Evolutionary conservation across 139 green algal genomes (phyloP).

Genomic region (Chlamydomonas sp.): DNA sequence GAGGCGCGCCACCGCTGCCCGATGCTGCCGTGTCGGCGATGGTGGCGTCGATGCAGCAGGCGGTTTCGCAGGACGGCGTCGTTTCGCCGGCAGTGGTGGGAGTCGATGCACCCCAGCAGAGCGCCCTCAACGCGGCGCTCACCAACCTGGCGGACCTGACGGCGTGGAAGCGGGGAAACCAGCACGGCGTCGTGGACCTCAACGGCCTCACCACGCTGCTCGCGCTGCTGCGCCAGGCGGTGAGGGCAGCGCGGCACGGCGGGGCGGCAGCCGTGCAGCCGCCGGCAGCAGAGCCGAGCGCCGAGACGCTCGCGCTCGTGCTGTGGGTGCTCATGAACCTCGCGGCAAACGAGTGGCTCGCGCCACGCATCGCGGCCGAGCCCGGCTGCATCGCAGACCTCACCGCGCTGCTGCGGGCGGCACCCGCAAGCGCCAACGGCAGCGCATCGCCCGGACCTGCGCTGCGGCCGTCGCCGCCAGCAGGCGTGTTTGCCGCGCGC

Average conservation of each 20-base stretch:
- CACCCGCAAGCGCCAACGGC: no score
- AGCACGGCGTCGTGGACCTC: constrained; percentile 5
- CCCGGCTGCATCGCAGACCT: constrained; percentile 3
- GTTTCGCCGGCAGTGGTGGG: no score
- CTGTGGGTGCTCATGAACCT: constrained; percentile 17
- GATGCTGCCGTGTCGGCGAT: no score
- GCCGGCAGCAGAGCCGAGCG: not conserved
- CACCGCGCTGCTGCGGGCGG: constrained; percentile 4
- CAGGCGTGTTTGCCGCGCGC: not conserved
- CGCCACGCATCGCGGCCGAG: not conserved
- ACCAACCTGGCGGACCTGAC: constrained; percentile 5
- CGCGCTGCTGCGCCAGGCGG: not conserved
- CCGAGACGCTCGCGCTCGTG: not conserved
- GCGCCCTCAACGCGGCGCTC: not conserved
- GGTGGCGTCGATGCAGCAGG: no score
- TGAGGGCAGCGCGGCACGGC: not conserved
- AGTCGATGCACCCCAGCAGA: no score
- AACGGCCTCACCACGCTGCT: constrained; percentile 1
- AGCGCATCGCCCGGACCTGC: no score
- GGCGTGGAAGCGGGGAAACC: constrained; percentile 3
- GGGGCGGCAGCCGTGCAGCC: not conserved
- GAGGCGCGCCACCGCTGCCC: no score
- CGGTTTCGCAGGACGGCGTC: no score
- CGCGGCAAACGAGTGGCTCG: not conserved
- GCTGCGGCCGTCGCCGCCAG: not conserved